Percentiles rank a stretch among this genome's conserved stretches.
These are phyloP conservation scores for Solanum rostratum DNA, from an alignment of 257 asterid species.

Conservation along the genomic window DNA sequence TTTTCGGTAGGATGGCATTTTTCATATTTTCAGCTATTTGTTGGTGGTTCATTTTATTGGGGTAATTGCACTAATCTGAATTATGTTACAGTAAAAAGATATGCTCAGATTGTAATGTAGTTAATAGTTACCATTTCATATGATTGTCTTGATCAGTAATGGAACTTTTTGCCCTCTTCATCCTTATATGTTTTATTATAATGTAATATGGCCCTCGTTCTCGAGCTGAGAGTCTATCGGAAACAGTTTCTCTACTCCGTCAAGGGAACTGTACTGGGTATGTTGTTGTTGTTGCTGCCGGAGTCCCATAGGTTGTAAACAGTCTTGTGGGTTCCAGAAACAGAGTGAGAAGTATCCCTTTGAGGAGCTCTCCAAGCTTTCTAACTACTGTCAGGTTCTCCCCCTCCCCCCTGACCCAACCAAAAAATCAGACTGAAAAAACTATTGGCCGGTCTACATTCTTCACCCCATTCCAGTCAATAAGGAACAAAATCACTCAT, in stretches of 20 bases:
- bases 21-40: background rate
- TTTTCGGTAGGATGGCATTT: background rate
- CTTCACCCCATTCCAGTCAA: background rate
- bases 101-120: background rate
- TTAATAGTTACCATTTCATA: background rate
- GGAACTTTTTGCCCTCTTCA: background rate
- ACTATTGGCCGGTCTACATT: background rate
- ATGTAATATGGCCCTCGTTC: background rate
- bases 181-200: background rate
- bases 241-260: background rate
- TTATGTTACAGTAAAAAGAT: background rate
- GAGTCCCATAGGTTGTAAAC: background rate
- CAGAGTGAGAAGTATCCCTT: background rate
- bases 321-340: background rate
- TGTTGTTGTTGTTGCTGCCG: background rate
- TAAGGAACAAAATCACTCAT: background rate
- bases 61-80: background rate
- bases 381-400: background rate
- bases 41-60: background rate
- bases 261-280: background rate
- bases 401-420: background rate
- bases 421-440: background rate
- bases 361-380: background rate
- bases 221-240: background rate
- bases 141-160: background rate